These are phyloP conservation scores for Lactarius hatsudake DNA, from an alignment of 768 basidiomycete species.

Conservation along the genomic window DNA sequence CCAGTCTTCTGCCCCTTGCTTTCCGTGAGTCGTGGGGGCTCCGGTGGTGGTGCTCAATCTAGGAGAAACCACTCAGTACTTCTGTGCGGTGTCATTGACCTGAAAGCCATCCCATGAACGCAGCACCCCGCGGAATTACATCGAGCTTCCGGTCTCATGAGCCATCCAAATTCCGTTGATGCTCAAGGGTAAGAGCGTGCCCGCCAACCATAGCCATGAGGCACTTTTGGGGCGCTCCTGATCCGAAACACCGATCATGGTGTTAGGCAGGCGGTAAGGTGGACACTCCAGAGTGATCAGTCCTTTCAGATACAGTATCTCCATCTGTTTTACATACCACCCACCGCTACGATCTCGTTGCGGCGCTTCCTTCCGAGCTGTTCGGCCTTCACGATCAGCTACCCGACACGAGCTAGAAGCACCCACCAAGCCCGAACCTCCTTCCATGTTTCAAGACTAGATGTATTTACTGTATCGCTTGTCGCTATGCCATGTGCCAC, in stretches of 20 bases:
- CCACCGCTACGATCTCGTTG: not conserved
- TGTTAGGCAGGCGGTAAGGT: conserved; percentile 7
- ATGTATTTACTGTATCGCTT: not conserved
- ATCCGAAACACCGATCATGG: conserved; percentile 3
- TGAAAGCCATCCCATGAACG: not conserved
- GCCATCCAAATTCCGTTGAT: not conserved
- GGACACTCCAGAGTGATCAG: not conserved
- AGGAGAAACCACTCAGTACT: not conserved
- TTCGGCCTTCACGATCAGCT: not conserved
- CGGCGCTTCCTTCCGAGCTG: not conserved
- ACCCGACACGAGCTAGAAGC: not conserved
- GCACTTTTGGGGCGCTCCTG: not conserved
- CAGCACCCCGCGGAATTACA: not conserved
- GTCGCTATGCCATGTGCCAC: not conserved
- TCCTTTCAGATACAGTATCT: not conserved
- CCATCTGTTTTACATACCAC: not conserved
- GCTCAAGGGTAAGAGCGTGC: not conserved
- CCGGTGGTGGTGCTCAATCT: not conserved
- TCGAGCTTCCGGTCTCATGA: not conserved
- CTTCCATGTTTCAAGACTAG: not conserved
- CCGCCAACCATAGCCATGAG: not conserved
- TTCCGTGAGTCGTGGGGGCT: not conserved
- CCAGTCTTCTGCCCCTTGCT: not conserved
- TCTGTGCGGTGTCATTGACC: not conserved
- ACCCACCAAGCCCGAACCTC: not conserved